A percentile compares a stretch with the other conserved stretches of the same genome.
phyloP scores from a whole-genome alignment of 345 rosid species.

The Linum usitatissimum region DNA sequence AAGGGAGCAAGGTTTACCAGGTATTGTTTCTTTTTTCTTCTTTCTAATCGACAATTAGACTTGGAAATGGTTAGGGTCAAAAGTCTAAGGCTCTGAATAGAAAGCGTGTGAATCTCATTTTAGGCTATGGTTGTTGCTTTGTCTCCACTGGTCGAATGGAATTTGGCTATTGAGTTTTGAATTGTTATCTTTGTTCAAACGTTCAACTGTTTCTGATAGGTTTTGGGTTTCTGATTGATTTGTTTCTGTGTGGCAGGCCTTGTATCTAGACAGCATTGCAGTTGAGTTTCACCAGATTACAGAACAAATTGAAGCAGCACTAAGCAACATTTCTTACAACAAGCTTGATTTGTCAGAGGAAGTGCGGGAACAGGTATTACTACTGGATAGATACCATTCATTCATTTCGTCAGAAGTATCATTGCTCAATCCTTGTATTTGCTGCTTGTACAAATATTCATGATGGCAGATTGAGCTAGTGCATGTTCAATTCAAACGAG shows the following conservation, averaged over 20 bases:
- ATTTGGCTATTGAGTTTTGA: too few species aligned
- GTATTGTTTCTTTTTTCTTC: too few species aligned
- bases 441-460: conserved; percentile 39
- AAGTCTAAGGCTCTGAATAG: too few species aligned
- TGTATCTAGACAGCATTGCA: conserved; percentile 37
- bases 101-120: too few species aligned
- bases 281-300: conserved; percentile 41
- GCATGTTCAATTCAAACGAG: conserved; percentile 78
- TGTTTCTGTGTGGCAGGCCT: conserved; percentile 30
- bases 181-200: neutral
- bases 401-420: neutral
- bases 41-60: too few species aligned
- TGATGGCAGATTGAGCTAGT: conserved; percentile 64
- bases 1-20: conserved; percentile 54
- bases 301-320: conserved; percentile 61
- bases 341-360: conserved; percentile 62
- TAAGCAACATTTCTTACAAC: conserved; percentile 49
- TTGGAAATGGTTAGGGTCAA: too few species aligned
- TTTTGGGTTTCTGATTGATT: too few species aligned
- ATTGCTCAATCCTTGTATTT: conserved; percentile 33
- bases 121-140: too few species aligned
- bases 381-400: neutral
- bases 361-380: conserved; percentile 74
- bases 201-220: too few species aligned
- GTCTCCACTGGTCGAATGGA: too few species aligned